Base-by-base conservation (phyloP, 306 rosid species). In the Castanea mollissima region DNA sequence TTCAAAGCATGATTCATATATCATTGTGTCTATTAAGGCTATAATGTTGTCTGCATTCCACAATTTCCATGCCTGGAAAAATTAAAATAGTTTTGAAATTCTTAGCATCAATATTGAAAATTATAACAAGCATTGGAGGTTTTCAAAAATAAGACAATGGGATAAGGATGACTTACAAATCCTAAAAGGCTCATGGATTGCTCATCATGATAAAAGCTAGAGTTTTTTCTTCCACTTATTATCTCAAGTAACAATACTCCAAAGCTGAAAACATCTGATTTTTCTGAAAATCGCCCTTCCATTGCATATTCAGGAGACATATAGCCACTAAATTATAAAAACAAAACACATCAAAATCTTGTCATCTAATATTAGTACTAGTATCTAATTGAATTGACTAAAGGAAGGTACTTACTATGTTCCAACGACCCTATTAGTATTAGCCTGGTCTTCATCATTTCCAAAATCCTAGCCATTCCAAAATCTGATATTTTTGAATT, bases 401-500 rank as follows among this genome's bases (percentile, higher is more conserved):
- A n/a, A 41, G 1, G 8, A 32, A 51, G 21, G 1, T 10, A 5
- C 81, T 72, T 76, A 81, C 81, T 62, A 81, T 62, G 85, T 81
- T 69, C 84, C 87, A 2, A 80, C 65, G 23, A 84, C 55, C 12
- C 84, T 84, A 46, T 8, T 35, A 15, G 87, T 81, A 69, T 74
- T 84, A 12, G 51, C 80, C 2, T 60, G 31, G 4, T 54, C 62
- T 12, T 41, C 82, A 55, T 9, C 3, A 3, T 70, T 16, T 55
- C 69, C 81, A 71, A 82, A 3, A 81, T 81, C 32, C 59, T 63
- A 0, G 81, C 78, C 31, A 75, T 13, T 2, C 84, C 84, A 75
- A 81, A 81, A 11, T 75, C 73, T 29, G 76, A 81, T 75, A 81
- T 75, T 41, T 81, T 81, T 69, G 84, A 73, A 51, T 70, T 81